Evolutionary conservation across 2,329 filamentous ascomycete species (phyloP), one percentile per base, ranked within the genome.

Genomic region (Cladophialophora immunda): DNA sequence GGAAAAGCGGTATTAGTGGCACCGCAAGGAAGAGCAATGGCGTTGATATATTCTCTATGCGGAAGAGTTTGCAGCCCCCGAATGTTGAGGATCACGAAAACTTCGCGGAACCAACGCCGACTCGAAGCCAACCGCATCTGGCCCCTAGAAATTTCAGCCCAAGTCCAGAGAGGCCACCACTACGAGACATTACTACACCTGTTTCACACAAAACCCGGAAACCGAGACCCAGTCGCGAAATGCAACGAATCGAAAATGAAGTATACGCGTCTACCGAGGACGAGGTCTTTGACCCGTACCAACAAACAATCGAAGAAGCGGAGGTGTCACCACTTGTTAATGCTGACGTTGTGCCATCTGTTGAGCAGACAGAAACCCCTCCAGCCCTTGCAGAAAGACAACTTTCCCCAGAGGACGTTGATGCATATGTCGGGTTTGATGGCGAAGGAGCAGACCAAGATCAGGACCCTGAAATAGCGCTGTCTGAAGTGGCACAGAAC

Each of bases 1-100:
- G 79, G 58, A 84, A 83, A 73, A 78, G 78, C 22, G 76, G 78
- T 29, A 71, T 82, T 60, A 77, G 76, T 58, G 79, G 80, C 6
- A 80, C 79, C 50, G 78, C 81, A 56, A 62, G 63, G 27, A 68
- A 66, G 57, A 66, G 66, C 22, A 62, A 62, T 30, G 54, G 68
- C 29, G 53, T 70, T 22, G 65, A 71, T 45, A 68, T 71, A n/a
- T 67, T 70, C 53, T 67, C 69, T 5, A 34, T 66, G n/a, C 29
- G 53, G 9, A 70, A 68, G 52, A 62, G 62, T 45, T n/a, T 56
- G 11, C 59, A 34, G 22, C 25, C 19, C 5, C 59, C 71, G 8
- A 74, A 76, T 5, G 66, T 67, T 36, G 68, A 74, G 22, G 69
- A 68, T 30, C 53, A 30, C 25, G 69, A 70, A 54, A 70, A 70